Evolutionary conservation across 2,329 filamentous ascomycete species (phyloP).

Genomic region (Apiospora saccharicola): DNA sequence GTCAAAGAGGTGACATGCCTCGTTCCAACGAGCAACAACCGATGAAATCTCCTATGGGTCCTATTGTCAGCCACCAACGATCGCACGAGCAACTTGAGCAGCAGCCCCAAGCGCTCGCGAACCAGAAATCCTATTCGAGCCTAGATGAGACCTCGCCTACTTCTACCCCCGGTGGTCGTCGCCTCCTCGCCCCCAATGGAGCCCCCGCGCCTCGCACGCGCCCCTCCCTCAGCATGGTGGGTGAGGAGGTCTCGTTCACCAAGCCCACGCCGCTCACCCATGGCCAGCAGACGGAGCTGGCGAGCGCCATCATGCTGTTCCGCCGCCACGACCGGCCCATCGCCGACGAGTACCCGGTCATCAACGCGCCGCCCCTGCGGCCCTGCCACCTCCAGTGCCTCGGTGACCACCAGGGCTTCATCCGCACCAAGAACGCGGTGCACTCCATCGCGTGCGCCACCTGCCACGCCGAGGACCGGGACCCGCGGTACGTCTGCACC

Average conservation of each 20-base stretch:
- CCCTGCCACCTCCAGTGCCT: slow-evolving; percentile 54
- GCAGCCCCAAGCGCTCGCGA: not conserved
- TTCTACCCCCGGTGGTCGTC: not conserved
- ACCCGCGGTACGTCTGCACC: slow-evolving; percentile 55
- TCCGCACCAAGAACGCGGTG: slow-evolving; percentile 54
- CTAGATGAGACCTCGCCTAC: not conserved
- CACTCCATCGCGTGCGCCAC: slow-evolving; percentile 63
- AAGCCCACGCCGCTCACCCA: slow-evolving; percentile 18
- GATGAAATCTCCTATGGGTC: not conserved
- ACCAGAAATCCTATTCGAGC: not conserved
- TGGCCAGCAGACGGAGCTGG: slow-evolving; percentile 15
- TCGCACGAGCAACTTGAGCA: not conserved
- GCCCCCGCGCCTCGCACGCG: slow-evolving; percentile 1
- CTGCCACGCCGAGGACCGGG: slow-evolving; percentile 55
- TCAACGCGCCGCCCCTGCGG: slow-evolving; percentile 49
- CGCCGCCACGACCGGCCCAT: slow-evolving; percentile 20
- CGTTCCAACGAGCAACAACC: slow-evolving; percentile 3
- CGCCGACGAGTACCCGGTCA: slow-evolving; percentile 32
- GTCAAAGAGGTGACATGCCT: not conserved
- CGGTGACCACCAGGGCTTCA: slow-evolving; percentile 56
- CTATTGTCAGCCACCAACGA: not conserved
- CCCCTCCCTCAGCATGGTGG: slow-evolving; percentile 13
- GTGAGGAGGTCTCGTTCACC: slow-evolving; percentile 19
- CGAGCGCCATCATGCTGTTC: slow-evolving; percentile 46
- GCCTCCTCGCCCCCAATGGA: not conserved